A percentile compares a stretch with the other conserved stretches of the same genome.
Conservation (phyloP, 495 filamentous ascomycete species). For the Delitschia confertaspora region DNA sequence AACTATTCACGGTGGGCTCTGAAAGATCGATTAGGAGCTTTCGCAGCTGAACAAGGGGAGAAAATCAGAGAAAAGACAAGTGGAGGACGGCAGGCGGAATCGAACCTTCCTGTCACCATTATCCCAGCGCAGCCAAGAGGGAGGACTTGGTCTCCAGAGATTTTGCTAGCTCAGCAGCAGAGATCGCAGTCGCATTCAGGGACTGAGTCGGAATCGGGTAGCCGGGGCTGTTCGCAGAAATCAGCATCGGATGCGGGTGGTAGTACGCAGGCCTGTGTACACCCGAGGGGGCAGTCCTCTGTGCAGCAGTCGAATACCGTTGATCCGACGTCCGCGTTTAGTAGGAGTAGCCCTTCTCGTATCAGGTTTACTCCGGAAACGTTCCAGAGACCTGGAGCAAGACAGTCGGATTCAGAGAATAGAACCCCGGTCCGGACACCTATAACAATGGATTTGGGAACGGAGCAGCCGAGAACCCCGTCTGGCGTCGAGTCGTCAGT, state of each 20-base stretch:
- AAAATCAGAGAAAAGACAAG: slow-evolving; percentile 27
- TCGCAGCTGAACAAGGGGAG: slow-evolving; percentile 35
- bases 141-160: slow-evolving; percentile 33
- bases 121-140: slow-evolving; percentile 58
- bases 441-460: not conserved
- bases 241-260: no score
- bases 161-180: slow-evolving; percentile 10
- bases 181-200: not conserved
- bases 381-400: slow-evolving; percentile 3
- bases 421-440: not conserved
- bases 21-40: slow-evolving; percentile 32
- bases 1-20: slow-evolving; percentile 32
- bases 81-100: slow-evolving; percentile 29
- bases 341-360: slow-evolving; percentile 6
- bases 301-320: no score
- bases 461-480: no score
- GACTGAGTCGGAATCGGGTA: not conserved
- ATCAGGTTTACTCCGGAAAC: slow-evolving; percentile 21
- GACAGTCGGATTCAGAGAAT: not conserved
- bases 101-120: slow-evolving; percentile 51
- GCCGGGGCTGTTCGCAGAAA: no score
- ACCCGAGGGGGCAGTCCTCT: not conserved
- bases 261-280: no score
- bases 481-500: no score
- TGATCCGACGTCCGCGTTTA: not conserved